phyloP scores from a whole-genome alignment of 768 basidiomycete species.

The Coprinellus micaceus region DNA sequence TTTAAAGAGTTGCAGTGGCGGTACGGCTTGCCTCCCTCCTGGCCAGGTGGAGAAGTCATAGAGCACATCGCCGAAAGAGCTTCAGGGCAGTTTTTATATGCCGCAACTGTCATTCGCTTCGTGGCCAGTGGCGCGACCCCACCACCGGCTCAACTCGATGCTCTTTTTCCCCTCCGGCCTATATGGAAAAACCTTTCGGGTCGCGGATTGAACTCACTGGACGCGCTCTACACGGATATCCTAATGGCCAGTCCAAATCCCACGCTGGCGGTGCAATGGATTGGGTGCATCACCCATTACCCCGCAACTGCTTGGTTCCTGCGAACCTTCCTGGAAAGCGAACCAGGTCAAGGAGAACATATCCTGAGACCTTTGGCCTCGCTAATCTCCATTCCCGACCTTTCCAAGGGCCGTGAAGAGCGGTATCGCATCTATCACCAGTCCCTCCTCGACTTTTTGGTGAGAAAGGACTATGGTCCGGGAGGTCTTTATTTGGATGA shows the following conservation, averaged over 20 bases:
- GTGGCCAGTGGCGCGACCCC: constrained; percentile 4
- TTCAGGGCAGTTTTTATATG: constrained; percentile 18
- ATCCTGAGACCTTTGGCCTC: too few relatives aligned
- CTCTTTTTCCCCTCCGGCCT: background rate
- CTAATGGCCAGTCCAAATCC: background rate
- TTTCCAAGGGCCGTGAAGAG: too few relatives aligned
- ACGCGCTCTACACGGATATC: constrained; percentile 1
- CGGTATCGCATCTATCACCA: too few relatives aligned
- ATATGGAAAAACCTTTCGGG: background rate
- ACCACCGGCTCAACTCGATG: constrained; percentile 3
- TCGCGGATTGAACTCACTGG: background rate
- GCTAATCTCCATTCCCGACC: too few relatives aligned
- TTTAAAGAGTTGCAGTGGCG: background rate
- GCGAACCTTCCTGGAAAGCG: too few relatives aligned
- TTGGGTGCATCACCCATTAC: too few relatives aligned
- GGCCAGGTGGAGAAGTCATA: background rate
- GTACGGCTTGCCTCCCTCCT: background rate
- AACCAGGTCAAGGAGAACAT: too few relatives aligned
- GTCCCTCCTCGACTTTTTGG: too few relatives aligned
- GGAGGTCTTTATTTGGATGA: too few relatives aligned
- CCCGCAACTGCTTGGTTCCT: too few relatives aligned
- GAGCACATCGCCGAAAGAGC: background rate
- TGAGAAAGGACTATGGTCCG: too few relatives aligned
- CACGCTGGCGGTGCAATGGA: background rate
- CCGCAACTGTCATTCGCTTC: constrained; percentile 12